Conservation (phyloP, 495 filamentous ascomycete genomes). For the Lasiosphaeria ovina region DNA sequence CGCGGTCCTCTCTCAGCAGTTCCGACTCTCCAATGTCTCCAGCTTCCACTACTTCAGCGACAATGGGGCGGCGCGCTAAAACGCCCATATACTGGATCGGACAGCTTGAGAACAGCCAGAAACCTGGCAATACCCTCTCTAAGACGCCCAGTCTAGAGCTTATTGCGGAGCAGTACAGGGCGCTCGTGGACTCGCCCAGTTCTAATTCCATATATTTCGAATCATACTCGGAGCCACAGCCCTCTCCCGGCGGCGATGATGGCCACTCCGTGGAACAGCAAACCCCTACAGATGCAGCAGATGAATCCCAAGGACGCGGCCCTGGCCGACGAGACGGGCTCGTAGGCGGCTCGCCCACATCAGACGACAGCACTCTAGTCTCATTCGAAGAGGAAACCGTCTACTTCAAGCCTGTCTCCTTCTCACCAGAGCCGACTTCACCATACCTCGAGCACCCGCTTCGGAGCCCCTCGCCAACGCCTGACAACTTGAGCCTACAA, state of each 20-base stretch:
- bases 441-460: slow-evolving; percentile 9
- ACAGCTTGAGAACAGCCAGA: slow-evolving; percentile 34
- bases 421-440: slow-evolving; percentile 29
- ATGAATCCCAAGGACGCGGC: background rate
- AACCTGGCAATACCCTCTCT: slow-evolving; percentile 25
- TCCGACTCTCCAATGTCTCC: background rate
- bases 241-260: slow-evolving; percentile 17
- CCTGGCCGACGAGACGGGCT: background rate
- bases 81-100: slow-evolving; percentile 44
- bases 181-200: slow-evolving; percentile 37
- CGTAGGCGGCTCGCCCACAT: slow-evolving; percentile 29
- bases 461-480: slow-evolving; percentile 16
- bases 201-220: slow-evolving; percentile 22
- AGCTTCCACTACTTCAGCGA: slow-evolving; percentile 8
- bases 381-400: slow-evolving; percentile 42
- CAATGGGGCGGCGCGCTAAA: slow-evolving; percentile 40
- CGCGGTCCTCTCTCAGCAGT: slow-evolving; percentile 3
- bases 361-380: slow-evolving; percentile 46
- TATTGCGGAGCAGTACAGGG: slow-evolving; percentile 47
- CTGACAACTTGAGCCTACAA: slow-evolving; percentile 37
- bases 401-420: slow-evolving; percentile 40
- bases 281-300: background rate
- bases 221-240: slow-evolving; percentile 21
- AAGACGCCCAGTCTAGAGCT: slow-evolving; percentile 39
- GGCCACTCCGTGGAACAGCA: background rate